phyloP scores from a whole-genome alignment of 148 eudicot species.

The Rhododendron vialii region DNA sequence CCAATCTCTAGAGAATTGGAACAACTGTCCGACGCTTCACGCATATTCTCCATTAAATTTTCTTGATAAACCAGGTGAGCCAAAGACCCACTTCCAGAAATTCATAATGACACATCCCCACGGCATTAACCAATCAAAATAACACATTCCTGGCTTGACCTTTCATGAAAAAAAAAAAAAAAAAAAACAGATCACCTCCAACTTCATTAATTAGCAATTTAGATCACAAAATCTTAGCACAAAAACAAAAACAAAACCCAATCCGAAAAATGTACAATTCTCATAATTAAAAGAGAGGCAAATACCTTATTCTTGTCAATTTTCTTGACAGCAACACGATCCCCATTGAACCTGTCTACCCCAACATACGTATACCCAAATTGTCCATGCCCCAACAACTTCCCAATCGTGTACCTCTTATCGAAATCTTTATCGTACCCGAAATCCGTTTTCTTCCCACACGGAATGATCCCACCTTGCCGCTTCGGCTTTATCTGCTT shows the following conservation, averaged over 20 bases:
- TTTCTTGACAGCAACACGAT: slow-evolving; percentile 95
- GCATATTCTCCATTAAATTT: neutral
- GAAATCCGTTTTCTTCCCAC: slow-evolving; percentile 86
- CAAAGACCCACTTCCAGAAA: neutral
- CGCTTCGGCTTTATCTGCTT: slow-evolving; percentile 19
- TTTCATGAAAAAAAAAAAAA: neutral
- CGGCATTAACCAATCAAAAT: neutral
- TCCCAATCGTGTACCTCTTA: slow-evolving; percentile 58
- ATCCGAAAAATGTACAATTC: neutral
- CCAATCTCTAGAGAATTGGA: neutral
- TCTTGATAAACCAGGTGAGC: neutral
- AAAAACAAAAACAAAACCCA: slow-evolving; percentile 1
- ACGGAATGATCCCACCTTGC: slow-evolving; percentile 39
- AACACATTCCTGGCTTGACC: neutral
- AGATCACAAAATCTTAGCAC: neutral
- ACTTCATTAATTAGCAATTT: neutral
- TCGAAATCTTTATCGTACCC: slow-evolving; percentile 83
- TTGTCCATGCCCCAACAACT: slow-evolving; percentile 94
- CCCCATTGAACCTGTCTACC: slow-evolving; percentile 57
- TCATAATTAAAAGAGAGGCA: neutral
- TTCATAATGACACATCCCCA: neutral
- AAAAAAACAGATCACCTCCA: neutral
- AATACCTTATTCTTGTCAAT: slow-evolving; percentile 87
- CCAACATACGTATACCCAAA: slow-evolving; percentile 97
- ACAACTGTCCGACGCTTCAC: neutral